phyloP scores from a whole-genome alignment of 331 rosid genomes.

The Rhamnella rubrinervis region DNA sequence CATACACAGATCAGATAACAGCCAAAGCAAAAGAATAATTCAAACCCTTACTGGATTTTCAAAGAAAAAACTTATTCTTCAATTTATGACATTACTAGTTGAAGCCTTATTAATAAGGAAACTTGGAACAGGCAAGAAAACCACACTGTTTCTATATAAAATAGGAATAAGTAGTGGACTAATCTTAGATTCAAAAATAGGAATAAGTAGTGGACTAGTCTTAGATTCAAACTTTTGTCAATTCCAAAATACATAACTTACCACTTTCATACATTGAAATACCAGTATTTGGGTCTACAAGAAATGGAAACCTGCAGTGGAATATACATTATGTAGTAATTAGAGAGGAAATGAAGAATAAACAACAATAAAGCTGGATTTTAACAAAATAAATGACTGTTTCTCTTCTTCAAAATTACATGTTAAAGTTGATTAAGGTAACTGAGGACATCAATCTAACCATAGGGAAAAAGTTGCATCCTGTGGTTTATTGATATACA shows the following conservation, averaged over 20 bases:
- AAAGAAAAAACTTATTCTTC: too few species aligned
- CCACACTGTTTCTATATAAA: background rate
- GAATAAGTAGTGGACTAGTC: background rate
- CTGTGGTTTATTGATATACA: background rate
- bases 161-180: background rate
- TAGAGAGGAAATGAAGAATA: slow-evolving; percentile 9
- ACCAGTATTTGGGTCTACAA: slow-evolving; percentile 62
- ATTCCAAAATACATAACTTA: slow-evolving; percentile 38
- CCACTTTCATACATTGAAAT: slow-evolving; percentile 84
- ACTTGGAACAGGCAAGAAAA: background rate
- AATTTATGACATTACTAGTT: too few species aligned
- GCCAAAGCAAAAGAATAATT: too few species aligned
- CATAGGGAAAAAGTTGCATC: background rate
- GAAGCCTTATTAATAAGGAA: too few species aligned
- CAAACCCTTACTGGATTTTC: too few species aligned
- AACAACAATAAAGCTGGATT: background rate
- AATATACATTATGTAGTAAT: slow-evolving; percentile 6
- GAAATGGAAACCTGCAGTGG: slow-evolving; percentile 85
- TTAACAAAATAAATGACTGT: background rate
- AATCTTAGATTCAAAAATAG: background rate
- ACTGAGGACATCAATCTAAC: background rate
- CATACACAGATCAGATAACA: too few species aligned
- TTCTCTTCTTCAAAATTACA: background rate
- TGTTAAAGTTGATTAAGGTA: background rate
- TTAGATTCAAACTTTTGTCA: background rate